Base-by-base conservation (phyloP, 1,284 basidiomycete species). In the Exobasidium rhododendri region DNA sequence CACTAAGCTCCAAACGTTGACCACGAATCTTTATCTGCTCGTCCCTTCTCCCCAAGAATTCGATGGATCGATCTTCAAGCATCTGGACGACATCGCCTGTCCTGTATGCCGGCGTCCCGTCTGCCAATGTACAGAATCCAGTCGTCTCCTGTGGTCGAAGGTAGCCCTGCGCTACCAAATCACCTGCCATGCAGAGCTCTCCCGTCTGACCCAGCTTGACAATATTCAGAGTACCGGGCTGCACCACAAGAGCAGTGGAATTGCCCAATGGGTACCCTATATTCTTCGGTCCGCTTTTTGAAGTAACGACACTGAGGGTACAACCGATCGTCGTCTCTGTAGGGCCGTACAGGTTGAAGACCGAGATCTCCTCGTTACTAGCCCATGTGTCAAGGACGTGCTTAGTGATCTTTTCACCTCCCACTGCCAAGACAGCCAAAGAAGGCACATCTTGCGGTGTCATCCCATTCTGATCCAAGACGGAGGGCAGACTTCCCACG, bases 261-360 rank as follows among this genome's bases (percentile, higher is more conserved):
- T 68, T 67, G n/a, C 64, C 64, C 63, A 78, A 71, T 10, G 75
- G 70, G 10, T n/a, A 32, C 7, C 76, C 76, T 47, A 78, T 67
- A 56, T 75, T 67, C 47, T 64, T 62, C 0, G 73, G 57, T 4
- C 64, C 62, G 17, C 67, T 61, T 0, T 28, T 32, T 40, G 63
- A 57, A 30, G 26, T 45, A 28, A 78, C 65, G 5, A 65, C 64
- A 28, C 71, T 68, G 26, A 70, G 62, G 28, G 75, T 77, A 57
- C 68, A 77, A 46, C 75, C 75, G 55, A 78, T 78, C 2, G 75
- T 71, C 3, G 70, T 72, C 58, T 78, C 76, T 14, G 75, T 78
- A 2, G 76, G 76, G 20, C 76, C 76, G 52, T 78, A 78, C 0
- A 71, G 70, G 30, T 78, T 76, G 43, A 76, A 61, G 4, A 77